Evolutionary conservation across 345 rosid genomes (phyloP).

Genomic region (Lepidium africanum): DNA sequence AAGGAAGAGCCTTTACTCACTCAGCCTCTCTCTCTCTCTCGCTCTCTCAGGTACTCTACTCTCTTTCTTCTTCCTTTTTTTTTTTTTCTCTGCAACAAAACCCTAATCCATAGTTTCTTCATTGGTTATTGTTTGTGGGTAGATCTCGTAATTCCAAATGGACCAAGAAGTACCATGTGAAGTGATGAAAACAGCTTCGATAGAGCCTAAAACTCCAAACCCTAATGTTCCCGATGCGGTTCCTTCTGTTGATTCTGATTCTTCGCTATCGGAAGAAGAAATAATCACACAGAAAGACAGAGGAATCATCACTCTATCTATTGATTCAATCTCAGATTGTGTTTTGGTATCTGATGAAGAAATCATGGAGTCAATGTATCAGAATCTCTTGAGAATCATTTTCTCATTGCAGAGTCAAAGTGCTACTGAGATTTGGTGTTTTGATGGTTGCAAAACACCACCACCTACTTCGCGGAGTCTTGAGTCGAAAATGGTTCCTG

Average conservation of each 20-base stretch:
- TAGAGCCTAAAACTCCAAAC: constrained; percentile 14
- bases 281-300: not conserved
- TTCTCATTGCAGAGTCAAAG: not conserved
- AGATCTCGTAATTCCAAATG: constrained; percentile 14
- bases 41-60: constrained; percentile 9
- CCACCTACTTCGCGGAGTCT: not conserved
- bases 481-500: not conserved
- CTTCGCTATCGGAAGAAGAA: constrained; percentile 16
- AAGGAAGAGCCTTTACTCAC: not conserved
- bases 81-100: not conserved
- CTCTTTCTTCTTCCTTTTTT: not conserved
- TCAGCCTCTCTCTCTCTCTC: not conserved
- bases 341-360: constrained; percentile 25
- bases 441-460: constrained; percentile 22
- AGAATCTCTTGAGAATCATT: constrained; percentile 15
- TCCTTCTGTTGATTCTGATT: constrained; percentile 6
- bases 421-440: constrained; percentile 11
- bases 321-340: not conserved
- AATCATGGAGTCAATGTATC: constrained; percentile 12
- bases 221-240: not conserved
- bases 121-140: not conserved
- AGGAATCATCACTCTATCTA: not conserved
- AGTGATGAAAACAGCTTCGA: not conserved
- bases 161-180: constrained; percentile 15
- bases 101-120: not conserved